Evolutionary conservation across 1,139 yeast species (phyloP), one percentile per base, ranked within the genome.

Genomic region (Lodderomyces theae): DNA sequence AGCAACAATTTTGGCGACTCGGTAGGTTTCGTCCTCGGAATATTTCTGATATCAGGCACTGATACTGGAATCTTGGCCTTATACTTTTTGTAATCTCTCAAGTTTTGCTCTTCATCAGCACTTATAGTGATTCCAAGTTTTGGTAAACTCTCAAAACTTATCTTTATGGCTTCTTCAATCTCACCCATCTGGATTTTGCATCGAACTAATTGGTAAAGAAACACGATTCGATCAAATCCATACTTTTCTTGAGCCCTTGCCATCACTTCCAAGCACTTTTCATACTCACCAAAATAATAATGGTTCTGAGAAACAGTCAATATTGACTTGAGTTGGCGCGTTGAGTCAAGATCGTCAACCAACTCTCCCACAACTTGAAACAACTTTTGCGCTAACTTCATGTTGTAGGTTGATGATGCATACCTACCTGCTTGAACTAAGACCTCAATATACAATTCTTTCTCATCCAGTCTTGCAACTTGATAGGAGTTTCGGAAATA

Each of bases 1-100:
- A 74, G 52, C 5, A 59, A 43, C 2, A 61, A 52, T 12, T 56
- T 52, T 2, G 64, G 61, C 32, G 69, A 61, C 3, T 60, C 59
- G 1, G 66, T 53, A 1, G 43, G 42, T 10, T 58, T 57, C 4
- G 55, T 41, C 1, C 56, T 47, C 4, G 56, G 60, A 38, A 74
- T 51, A 6, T 54, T 56, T 23, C 76, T 52, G 12, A 77, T 70
- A 38, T 74, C 80, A 2, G 64, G 54, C 2, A 70, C 59, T 1
- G 79, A 66, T 3, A 66, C 50, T 0, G 80, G 79, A 5, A 73
- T 56, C 38, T 61, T 59, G 6, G 58, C 57, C 15, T 53, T 45
- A 26, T 68, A 50, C 19, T 51, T 55, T 4, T 54, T 51, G 11
- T 57, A 51, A 29, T 60, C 55, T 11, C 43, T 46, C 16, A 45